phyloP scores from a whole-genome alignment of 305 asterid genomes.

The Fraxinus greggii region DNA sequence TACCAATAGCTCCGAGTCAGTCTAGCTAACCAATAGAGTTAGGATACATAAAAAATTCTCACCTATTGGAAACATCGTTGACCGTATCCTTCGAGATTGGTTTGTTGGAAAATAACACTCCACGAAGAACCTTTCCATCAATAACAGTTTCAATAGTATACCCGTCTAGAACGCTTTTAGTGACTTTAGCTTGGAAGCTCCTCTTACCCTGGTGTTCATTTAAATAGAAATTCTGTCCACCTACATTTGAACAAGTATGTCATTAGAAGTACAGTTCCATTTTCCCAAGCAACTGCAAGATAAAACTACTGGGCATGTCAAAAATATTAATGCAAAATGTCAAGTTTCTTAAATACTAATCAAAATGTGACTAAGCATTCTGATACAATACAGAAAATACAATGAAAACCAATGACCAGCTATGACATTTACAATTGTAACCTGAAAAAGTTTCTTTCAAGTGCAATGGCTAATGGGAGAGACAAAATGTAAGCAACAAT shows the following conservation, averaged over 20 bases:
- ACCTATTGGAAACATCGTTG: slow-evolving; percentile 51
- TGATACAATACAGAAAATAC: not conserved
- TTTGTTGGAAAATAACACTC: slow-evolving; percentile 67
- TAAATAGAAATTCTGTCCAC: slow-evolving; percentile 50
- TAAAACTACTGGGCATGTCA: not conserved
- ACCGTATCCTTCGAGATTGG: slow-evolving; percentile 41
- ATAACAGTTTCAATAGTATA: slow-evolving; percentile 81
- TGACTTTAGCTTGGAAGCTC: slow-evolving; percentile 81
- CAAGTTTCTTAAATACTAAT: not conserved
- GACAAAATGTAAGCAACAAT: not conserved
- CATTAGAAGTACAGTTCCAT: slow-evolving; percentile 20
- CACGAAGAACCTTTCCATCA: slow-evolving; percentile 84
- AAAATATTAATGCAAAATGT: not conserved
- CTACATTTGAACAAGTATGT: slow-evolving; percentile 34
- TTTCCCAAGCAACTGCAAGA: slow-evolving; percentile 11
- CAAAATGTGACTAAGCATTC: not conserved
- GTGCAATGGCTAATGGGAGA: not conserved
- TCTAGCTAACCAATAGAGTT: slow-evolving; percentile 1
- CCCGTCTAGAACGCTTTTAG: slow-evolving; percentile 60
- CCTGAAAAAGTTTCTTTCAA: not conserved
- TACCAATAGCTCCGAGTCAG: slow-evolving; percentile 3
- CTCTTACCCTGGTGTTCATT: slow-evolving; percentile 67
- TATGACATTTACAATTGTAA: not conserved
- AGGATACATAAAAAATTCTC: slow-evolving; percentile 15
- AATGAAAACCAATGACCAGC: not conserved